Conservation (phyloP, 2,329 filamentous ascomycete genomes). For the Fusarium equiseti region DNA sequence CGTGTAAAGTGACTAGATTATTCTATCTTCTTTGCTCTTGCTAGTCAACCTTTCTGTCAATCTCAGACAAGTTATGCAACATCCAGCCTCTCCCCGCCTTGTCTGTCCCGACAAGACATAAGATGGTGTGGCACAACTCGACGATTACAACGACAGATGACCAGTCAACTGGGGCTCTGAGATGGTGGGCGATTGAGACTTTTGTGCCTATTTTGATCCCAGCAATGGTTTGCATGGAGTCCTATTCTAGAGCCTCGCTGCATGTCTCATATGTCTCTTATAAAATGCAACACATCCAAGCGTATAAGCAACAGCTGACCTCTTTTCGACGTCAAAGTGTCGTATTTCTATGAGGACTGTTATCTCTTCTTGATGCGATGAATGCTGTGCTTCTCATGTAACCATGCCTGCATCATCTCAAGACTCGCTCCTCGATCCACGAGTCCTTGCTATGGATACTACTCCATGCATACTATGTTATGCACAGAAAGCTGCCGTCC, state of each 20-base stretch:
- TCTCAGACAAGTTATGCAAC: slow-evolving; percentile 6
- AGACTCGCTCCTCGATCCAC: slow-evolving; percentile 35
- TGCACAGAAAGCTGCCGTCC: slow-evolving; percentile 22
- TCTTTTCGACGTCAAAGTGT: slow-evolving; percentile 4
- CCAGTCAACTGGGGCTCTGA: slow-evolving; percentile 31
- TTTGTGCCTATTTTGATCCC: slow-evolving; percentile 29
- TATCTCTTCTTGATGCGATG: neutral
- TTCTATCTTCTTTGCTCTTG: no score
- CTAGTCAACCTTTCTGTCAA: neutral
- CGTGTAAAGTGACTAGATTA: no score
- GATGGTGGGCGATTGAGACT: slow-evolving; percentile 43
- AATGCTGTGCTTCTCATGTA: slow-evolving; percentile 29
- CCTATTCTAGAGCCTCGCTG: slow-evolving; percentile 9
- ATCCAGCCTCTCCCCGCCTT: slow-evolving; percentile 13
- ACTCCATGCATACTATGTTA: slow-evolving; percentile 5
- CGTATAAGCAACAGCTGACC: slow-evolving; percentile 29
- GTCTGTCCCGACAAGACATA: slow-evolving; percentile 27
- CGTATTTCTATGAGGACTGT: neutral
- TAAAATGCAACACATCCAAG: slow-evolving; percentile 36
- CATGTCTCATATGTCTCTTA: slow-evolving; percentile 28
- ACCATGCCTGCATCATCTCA: slow-evolving; percentile 39
- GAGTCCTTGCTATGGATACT: slow-evolving; percentile 31
- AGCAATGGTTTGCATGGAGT: slow-evolving; percentile 12
- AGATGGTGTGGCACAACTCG: slow-evolving; percentile 33
- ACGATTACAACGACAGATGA: slow-evolving; percentile 35